Evolutionary conservation across 2,329 filamentous ascomycete species (phyloP), one percentile per base, ranked within the genome.

Genomic region (Leptodontidium sp.): DNA sequence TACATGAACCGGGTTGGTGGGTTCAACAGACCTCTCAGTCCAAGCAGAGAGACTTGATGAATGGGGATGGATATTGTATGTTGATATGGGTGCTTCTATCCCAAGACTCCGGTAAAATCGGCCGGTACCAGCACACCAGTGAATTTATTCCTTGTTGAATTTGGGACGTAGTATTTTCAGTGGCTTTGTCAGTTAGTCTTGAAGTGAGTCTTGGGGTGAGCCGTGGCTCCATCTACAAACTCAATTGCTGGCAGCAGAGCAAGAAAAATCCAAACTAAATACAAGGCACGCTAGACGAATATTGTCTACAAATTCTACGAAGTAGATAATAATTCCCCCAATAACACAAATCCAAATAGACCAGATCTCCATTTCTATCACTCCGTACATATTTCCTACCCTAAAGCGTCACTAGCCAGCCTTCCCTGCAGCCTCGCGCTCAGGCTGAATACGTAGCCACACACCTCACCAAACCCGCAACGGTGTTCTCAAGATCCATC

Each of bases 1-100:
- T 99, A 99, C 81, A 99, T 99, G 89, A 96, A 96, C 78, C 87
- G 92, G 67, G 84, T 89, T 63, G 92, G 92, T 66, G 92, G 92
- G 6, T 96, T 96, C 83, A 96, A 95, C 79, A 82, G 92, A 75
- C 92, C 92, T 57, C 82, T 94, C 64, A 92, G 90, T 79, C 89
- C 88, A 24, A 78, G 79, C 24, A 75, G 76, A 53, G 74, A 78
- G 58, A 69, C 50, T 32, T 67, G 43, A 67, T 29, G 55, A 40
- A 2, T 29, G 9, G 58, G 12, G 5, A 47, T 45, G 43, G 12
- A 43, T 58, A 1, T 9, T 35, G 52, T 57, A 57, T 57, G 52
- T n/a, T 38, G 9, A 40, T n/a, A 11, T 32, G 0, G 17, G 3
- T 38, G n/a, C 8, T 38, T 29, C 29, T 57, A 6, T 57, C 15